Evolutionary conservation across 2,329 filamentous ascomycete genomes (phyloP), one percentile per base, ranked within the genome.

Genomic region (Rhytidhysteron rufulum): DNA sequence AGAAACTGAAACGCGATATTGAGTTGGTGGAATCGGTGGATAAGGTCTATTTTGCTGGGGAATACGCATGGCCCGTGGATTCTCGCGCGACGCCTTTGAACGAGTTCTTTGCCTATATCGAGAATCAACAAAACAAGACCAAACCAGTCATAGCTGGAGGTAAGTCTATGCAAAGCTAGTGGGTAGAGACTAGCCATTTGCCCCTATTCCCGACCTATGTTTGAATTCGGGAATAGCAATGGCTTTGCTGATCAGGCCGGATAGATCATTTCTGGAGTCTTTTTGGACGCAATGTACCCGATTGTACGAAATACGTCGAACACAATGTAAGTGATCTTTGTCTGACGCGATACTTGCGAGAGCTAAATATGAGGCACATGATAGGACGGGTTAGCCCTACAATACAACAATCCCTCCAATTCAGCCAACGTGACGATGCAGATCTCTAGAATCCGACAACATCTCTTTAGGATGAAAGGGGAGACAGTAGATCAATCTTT

Each of bases 251-350:
- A 7, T 13, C 24, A 27, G 13, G 24, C 8, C 24, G 7, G 24
- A 27, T 27, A 27, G 45, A 48, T 37, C 45, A 48, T 22, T 45
- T 48, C 31, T 48, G 45, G 45, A 42, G 68, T 44, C 49, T 73
- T 22, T 75, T 74, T 42, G 66, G 66, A 19, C 68, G 67, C 38
- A 65, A 73, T 41, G 59, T 67, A 9, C 69, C 69, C 1, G 60
- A 73, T 49, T 74, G 72, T 47, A 50, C 70, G 65, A 61, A 52
- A 7, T 73, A 66, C 48, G 70, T 72, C 7, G 57, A 70, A 35
- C 71, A 75, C 42, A 58, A 35, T 41, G 43, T 45, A 37, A 45
- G 43, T 37, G 17, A 29, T 29, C 25, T 8, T 29, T 29, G 25
- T 8, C 9, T 29, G 25, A n/a, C 25, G 17, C 16, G 20, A 33